Evolutionary conservation across 73 alveolate species (phyloP).

Genomic region (Paramecium bursaria): DNA sequence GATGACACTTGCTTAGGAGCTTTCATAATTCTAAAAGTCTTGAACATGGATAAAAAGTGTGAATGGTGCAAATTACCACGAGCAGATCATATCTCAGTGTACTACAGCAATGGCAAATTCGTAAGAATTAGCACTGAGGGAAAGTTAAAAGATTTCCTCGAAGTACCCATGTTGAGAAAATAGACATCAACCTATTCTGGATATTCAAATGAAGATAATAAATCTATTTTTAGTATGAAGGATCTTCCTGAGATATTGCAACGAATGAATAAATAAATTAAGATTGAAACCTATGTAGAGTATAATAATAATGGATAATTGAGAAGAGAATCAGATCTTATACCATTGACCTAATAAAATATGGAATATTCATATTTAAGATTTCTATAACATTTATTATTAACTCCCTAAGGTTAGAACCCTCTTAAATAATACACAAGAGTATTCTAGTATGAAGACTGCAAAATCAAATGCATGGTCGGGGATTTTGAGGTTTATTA

Average conservation of each 20-base stretch:
- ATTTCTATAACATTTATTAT: conserved; percentile 23
- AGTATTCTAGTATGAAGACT: conserved; percentile 12
- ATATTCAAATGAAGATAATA: conserved; percentile 18
- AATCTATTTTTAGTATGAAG: neutral
- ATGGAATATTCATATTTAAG: conserved; percentile 42
- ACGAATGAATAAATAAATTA: conserved; percentile 18
- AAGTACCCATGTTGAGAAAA: neutral
- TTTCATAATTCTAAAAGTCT: conserved; percentile 5
- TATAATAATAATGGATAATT: neutral
- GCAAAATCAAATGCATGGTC: conserved; percentile 22
- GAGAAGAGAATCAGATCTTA: conserved; percentile 3
- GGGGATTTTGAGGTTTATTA: conserved; percentile 51
- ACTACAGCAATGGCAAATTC: conserved; percentile 32
- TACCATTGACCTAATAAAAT: conserved; percentile 17
- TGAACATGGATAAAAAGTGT: conserved; percentile 13
- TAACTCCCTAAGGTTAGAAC: no score
- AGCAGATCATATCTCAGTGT: conserved; percentile 21
- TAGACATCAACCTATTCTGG: neutral
- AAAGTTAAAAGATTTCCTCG: neutral
- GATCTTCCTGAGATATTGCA: conserved; percentile 23
- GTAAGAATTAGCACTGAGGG: conserved; percentile 34
- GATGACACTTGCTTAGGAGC: conserved; percentile 47
- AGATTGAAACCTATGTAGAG: conserved; percentile 40
- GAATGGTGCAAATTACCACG: conserved; percentile 56
- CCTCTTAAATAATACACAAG: no score